Percentiles rank a stretch among this genome's conserved stretches.
Conservation (phyloP, 768 basidiomycete genomes). For the Trametes villosa region DNA sequence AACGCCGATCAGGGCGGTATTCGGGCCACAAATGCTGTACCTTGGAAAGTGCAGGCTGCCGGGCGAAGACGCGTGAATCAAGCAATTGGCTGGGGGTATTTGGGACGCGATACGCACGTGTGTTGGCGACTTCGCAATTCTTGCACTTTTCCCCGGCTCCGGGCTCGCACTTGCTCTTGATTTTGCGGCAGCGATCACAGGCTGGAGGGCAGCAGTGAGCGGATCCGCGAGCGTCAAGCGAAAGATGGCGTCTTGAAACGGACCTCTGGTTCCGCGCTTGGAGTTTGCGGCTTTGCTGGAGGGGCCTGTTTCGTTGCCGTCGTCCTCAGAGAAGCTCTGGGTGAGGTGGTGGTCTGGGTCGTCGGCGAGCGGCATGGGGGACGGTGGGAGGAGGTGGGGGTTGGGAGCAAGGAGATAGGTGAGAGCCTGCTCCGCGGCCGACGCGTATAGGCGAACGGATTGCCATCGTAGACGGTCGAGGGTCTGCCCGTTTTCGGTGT, state of each 20-base stretch:
- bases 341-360: background rate
- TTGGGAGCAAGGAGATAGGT: background rate
- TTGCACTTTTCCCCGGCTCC: conserved; percentile 66
- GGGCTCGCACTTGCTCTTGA: conserved; percentile 86
- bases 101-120: conserved; percentile 20
- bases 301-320: conserved; percentile 27
- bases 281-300: conserved; percentile 17
- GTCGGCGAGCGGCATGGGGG: conserved; percentile 5
- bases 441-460: background rate
- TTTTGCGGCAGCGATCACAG: conserved; percentile 87
- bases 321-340: conserved; percentile 16
- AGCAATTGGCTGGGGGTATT: background rate
- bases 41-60: conserved; percentile 56
- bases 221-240: background rate
- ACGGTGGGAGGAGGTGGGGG: background rate
- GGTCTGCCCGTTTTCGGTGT: background rate
- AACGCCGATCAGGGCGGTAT: background rate
- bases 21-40: conserved; percentile 52
- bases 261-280: conserved; percentile 33
- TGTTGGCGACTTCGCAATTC: conserved; percentile 56
- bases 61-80: conserved; percentile 22
- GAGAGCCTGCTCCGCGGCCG: too few relatives aligned
- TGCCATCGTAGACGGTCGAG: background rate
- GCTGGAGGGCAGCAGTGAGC: conserved; percentile 45
- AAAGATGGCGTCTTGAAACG: background rate